Base-by-base conservation (phyloP, 2,329 filamentous ascomycete species). In the Fusarium guadeloupense region DNA sequence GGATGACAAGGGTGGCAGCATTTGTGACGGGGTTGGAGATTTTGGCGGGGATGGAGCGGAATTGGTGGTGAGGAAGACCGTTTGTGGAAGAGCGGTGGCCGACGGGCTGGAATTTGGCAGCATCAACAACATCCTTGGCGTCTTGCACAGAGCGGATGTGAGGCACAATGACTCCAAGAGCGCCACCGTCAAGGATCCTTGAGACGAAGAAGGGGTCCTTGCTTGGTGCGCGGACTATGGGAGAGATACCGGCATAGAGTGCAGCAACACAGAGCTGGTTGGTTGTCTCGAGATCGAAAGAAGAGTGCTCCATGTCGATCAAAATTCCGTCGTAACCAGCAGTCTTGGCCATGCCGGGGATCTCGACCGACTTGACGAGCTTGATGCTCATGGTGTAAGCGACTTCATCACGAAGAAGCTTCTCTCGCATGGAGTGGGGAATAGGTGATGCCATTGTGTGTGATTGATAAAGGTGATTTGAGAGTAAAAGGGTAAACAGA, bases 261-360 rank as follows among this genome's bases (percentile, higher is more conserved):
- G 65, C 73, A 0, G 72, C 66, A 6, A 67, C 67, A 46, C 73
- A 76, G 8, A 76, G 60, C 23, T 72, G 69, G 37, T 67, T 70
- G 5, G 71, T 71, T 5, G 75, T 68, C 41, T 71, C 67, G 3
- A 76, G 59, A 1, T 75, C 73, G 2, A 78, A 60, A 1, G 69
- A 67, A 3, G 74, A 73, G 40, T 78, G 76, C 50, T 78, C 75
- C 17, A 76, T 67, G 14, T 78, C 76, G 25, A 78, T 75, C 57
- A 78, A 74, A 0, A 78, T 56, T 1, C 72, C 65, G 34, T 77
- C 71, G 40, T 69, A 77, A 6, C 73, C 73, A 4, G 70, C 71
- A 20, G 70, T 68, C 50, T 71, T 70, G 10, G 76, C 75, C 35
- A 77, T 67, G 17, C 71, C 67, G 3, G 74, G 69, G 14, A 77